These are phyloP conservation scores for Hypholoma sublateritium DNA, from an alignment of 768 basidiomycete genomes.

Conservation along the genomic window DNA sequence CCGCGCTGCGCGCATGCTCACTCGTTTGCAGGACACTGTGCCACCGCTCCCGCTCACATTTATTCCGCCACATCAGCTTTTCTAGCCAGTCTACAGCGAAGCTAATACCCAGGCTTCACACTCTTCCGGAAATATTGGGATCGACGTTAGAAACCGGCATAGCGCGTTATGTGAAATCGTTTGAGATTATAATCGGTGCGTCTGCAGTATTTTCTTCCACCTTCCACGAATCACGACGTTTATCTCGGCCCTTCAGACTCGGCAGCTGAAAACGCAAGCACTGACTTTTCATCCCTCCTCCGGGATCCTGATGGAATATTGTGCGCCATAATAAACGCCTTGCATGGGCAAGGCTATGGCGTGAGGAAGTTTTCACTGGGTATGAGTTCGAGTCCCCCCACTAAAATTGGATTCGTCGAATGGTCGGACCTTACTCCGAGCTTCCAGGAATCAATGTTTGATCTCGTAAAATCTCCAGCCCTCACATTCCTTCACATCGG, in stretches of 20 bases:
- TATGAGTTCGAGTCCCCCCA: slow-evolving; percentile 7
- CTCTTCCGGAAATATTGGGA: background rate
- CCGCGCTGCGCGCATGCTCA: background rate
- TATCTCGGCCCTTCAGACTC: background rate
- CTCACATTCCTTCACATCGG: slow-evolving; percentile 7
- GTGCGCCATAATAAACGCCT: background rate
- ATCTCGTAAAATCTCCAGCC: background rate
- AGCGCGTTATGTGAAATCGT: slow-evolving; percentile 2
- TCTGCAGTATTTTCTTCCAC: background rate
- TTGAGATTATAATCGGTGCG: slow-evolving; percentile 10
- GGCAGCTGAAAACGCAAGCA: background rate
- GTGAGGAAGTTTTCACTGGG: slow-evolving; percentile 3
- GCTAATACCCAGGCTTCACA: background rate
- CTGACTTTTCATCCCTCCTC: background rate
- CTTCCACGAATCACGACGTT: background rate
- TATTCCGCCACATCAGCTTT: slow-evolving; percentile 8
- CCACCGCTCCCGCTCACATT: slow-evolving; percentile 3
- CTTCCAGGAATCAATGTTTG: slow-evolving; percentile 2
- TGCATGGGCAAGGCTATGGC: slow-evolving; percentile 5
- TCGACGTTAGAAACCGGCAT: background rate
- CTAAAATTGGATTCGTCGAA: background rate
- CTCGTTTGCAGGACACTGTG: slow-evolving; percentile 4
- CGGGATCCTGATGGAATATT: background rate
- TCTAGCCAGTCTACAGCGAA: background rate
- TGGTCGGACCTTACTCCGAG: slow-evolving; percentile 3